phyloP scores from a whole-genome alignment of 768 basidiomycete genomes.

The Auriscalpium microsporum region DNA sequence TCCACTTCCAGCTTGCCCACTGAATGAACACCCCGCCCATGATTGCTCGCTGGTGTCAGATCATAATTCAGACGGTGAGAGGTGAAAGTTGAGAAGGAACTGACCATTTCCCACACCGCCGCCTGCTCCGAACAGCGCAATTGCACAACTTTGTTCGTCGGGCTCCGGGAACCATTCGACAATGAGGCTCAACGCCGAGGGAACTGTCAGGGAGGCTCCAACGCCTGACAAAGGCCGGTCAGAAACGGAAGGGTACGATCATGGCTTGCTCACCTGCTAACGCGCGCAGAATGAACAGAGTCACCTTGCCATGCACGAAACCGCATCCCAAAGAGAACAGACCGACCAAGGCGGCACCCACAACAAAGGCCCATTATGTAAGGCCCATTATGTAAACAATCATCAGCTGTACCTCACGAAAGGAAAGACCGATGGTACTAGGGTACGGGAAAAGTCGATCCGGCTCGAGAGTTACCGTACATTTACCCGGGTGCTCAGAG shows the following conservation, averaged over 20 bases:
- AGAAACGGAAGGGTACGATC: neutral
- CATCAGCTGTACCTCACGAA: neutral
- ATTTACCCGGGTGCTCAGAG: too few relatives aligned
- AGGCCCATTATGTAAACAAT: neutral
- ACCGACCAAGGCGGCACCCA: neutral
- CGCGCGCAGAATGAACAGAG: neutral
- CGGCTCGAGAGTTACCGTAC: too few relatives aligned
- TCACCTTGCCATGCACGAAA: neutral
- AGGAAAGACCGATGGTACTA: too few relatives aligned
- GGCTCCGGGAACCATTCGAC: conserved; percentile 39
- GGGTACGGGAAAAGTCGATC: neutral
- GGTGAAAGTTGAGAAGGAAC: neutral
- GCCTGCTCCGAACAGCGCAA: conserved; percentile 17
- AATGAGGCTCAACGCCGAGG: conserved; percentile 33
- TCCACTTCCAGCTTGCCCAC: conserved; percentile 32
- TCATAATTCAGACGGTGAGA: neutral
- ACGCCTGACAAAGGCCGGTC: neutral
- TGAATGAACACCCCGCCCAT: conserved; percentile 27
- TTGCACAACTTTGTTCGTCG: conserved; percentile 32
- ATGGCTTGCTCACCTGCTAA: neutral
- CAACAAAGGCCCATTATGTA: neutral
- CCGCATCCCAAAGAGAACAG: neutral
- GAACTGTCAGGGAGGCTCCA: conserved; percentile 35
- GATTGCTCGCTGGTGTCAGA: neutral
- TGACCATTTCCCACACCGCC: neutral